Percentiles rank a stretch among this genome's conserved stretches.
Conservation (phyloP, 441 rosid genomes). For the Populus trichocarpa region DNA sequence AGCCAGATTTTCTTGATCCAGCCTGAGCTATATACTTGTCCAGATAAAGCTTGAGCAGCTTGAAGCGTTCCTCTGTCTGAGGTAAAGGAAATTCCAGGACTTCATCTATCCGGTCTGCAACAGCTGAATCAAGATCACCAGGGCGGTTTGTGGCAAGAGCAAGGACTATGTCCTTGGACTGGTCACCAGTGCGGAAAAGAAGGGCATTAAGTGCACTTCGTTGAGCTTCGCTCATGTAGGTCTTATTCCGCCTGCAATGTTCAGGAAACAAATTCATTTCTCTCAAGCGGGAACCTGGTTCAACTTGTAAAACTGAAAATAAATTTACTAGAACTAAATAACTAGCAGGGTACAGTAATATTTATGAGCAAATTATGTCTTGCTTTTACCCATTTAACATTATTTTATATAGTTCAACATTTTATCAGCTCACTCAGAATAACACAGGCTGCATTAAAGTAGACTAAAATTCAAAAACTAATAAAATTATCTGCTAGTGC, state of each 20-base stretch:
- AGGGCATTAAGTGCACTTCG: slow-evolving; percentile 94
- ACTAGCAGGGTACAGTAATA: not conserved
- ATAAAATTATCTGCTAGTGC: not conserved
- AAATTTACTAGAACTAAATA: not conserved
- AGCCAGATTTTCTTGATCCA: slow-evolving; percentile 57
- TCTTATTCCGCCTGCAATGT: slow-evolving; percentile 79
- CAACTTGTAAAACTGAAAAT: not conserved
- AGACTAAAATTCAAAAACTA: not conserved
- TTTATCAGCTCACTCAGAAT: not conserved
- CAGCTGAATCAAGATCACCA: slow-evolving; percentile 94
- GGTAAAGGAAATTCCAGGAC: slow-evolving; percentile 88
- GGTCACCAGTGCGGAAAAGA: slow-evolving; percentile 91
- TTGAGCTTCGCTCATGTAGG: slow-evolving; percentile 97
- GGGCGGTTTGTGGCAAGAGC: slow-evolving; percentile 95
- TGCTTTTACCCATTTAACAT: not conserved
- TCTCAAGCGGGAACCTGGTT: not conserved
- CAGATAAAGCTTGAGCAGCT: slow-evolving; percentile 79
- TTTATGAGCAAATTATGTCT: not conserved
- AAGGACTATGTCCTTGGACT: slow-evolving; percentile 88
- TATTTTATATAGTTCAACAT: not conserved
- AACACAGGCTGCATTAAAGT: not conserved
- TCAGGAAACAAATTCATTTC: slow-evolving; percentile 3
- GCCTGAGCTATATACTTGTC: slow-evolving; percentile 82
- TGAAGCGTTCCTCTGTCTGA: slow-evolving; percentile 72
- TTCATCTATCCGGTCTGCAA: slow-evolving; percentile 86